These are phyloP conservation scores for Rhizopus sp. DNA, from an alignment of 371 early-diverging fungal genomes.

Conservation along the genomic window DNA sequence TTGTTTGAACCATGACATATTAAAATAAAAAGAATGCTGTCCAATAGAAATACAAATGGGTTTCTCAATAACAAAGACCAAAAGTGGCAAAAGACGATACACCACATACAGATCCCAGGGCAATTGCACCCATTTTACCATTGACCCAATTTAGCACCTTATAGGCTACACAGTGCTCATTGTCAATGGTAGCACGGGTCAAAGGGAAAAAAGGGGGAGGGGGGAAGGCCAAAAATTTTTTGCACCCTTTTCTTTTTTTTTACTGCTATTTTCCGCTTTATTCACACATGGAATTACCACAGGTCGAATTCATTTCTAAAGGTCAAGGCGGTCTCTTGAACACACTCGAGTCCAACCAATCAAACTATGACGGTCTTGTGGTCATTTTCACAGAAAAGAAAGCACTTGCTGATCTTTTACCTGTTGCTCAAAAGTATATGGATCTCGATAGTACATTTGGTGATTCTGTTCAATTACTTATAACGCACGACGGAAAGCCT, in stretches of 20 bases:
- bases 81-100: no score
- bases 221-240: background rate
- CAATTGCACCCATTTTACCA: no score
- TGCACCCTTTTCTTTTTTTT: background rate
- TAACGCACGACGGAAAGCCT: constrained; percentile 41
- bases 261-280: constrained; percentile 1
- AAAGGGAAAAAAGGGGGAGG: no score
- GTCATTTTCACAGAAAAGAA: constrained; percentile 43
- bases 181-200: no score
- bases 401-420: constrained; percentile 24
- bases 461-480: constrained; percentile 36
- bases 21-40: no score
- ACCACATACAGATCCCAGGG: no score
- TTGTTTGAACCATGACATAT: no score
- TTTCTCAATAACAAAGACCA: no score
- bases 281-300: background rate
- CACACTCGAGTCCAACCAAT: background rate
- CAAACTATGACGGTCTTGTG: constrained; percentile 40
- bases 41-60: no score
- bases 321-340: background rate
- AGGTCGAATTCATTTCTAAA: background rate
- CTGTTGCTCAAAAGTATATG: constrained; percentile 25
- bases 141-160: no score
- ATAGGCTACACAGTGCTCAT: no score
- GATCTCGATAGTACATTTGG: constrained; percentile 47